Evolutionary conservation across 2,329 filamentous ascomycete species (phyloP).

Genomic region (Fusarium sp.): DNA sequence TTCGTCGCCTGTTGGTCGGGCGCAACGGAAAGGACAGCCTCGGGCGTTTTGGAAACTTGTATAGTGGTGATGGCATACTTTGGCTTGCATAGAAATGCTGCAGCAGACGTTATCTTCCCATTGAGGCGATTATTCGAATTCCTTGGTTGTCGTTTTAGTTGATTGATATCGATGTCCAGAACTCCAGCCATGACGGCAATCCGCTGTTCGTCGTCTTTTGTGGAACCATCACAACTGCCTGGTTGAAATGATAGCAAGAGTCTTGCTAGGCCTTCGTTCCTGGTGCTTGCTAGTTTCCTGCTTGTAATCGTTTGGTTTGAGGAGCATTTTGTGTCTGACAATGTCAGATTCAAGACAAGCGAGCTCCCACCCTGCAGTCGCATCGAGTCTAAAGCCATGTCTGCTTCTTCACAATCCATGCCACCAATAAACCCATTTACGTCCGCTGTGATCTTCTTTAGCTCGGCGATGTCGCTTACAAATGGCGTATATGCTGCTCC

Average conservation of each 20-base stretch:
- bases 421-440: slow-evolving; percentile 54
- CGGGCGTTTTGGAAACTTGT: slow-evolving; percentile 35
- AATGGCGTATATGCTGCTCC: slow-evolving; percentile 56
- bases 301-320: slow-evolving; percentile 39
- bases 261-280: slow-evolving; percentile 29
- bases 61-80: slow-evolving; percentile 39
- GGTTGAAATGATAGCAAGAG: slow-evolving; percentile 37
- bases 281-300: slow-evolving; percentile 28
- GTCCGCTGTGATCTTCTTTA: slow-evolving; percentile 46
- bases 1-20: slow-evolving; percentile 22
- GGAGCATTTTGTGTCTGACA: slow-evolving; percentile 42
- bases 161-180: slow-evolving; percentile 34
- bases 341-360: slow-evolving; percentile 50
- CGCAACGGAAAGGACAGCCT: slow-evolving; percentile 28
- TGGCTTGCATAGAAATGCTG: slow-evolving; percentile 43
- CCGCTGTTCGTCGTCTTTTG: slow-evolving; percentile 36
- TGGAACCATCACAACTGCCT: slow-evolving; percentile 38
- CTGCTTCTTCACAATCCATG: slow-evolving; percentile 52
- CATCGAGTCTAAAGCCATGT: slow-evolving; percentile 44
- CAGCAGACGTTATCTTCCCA: slow-evolving; percentile 31
- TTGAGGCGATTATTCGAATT: slow-evolving; percentile 19
- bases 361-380: slow-evolving; percentile 29
- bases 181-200: slow-evolving; percentile 41
- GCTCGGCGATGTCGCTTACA: slow-evolving; percentile 41
- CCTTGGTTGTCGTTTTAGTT: slow-evolving; percentile 33